Evolutionary conservation across 2,329 filamentous ascomycete genomes (phyloP).

Genomic region (Colletotrichum sp.): DNA sequence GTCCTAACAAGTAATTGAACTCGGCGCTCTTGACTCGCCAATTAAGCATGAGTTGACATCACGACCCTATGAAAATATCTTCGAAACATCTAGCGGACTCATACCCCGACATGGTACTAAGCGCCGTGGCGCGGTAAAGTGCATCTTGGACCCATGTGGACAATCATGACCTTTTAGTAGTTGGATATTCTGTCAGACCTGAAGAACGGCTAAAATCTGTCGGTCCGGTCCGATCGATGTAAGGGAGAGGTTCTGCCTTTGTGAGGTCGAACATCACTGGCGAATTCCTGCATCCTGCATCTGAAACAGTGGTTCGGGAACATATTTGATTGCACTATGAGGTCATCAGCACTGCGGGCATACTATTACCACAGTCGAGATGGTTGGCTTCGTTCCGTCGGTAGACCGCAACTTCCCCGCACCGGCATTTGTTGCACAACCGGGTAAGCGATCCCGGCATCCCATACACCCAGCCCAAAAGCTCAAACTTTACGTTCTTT

Average conservation of each 20-base stretch:
- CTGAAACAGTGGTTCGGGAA: not conserved
- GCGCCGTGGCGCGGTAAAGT: not conserved
- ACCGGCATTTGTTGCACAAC: not conserved
- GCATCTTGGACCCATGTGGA: not conserved
- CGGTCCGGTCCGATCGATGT: not conserved
- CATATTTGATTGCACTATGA: not conserved
- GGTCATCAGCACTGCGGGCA: not conserved
- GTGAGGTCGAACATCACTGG: not conserved
- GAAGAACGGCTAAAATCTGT: not conserved
- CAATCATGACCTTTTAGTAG: not conserved
- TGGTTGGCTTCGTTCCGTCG: not conserved
- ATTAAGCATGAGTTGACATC: not conserved
- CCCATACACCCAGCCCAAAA: not conserved
- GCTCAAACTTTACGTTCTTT: not conserved
- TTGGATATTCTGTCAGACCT: not conserved
- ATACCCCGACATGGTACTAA: not conserved
- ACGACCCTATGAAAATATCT: not conserved
- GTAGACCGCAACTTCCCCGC: not conserved
- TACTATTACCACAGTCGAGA: not conserved
- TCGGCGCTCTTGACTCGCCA: not conserved
- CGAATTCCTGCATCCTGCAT: not conserved
- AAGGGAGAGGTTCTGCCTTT: not conserved
- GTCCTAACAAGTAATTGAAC: not conserved
- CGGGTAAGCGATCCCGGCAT: not conserved
- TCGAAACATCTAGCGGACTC: not conserved